Conservation (phyloP, 1,139 yeast genomes). For the Hansenula sp. region DNA sequence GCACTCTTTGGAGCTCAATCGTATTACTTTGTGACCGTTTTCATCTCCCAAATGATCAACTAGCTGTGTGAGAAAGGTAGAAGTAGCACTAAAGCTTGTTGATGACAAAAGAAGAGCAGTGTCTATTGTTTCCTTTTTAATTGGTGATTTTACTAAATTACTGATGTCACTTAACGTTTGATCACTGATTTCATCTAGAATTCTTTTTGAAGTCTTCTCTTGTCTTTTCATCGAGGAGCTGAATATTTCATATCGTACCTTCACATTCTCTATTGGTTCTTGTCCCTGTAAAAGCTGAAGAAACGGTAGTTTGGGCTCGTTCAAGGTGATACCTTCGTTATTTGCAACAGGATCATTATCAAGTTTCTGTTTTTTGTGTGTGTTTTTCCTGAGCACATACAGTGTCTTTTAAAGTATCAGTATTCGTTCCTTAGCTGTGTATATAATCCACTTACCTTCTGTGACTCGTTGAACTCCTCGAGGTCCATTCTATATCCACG, state of each 20-base stretch:
- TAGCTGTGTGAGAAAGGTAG: conserved; percentile 42
- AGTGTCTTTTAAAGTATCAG: conserved; percentile 8
- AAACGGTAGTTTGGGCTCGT: conserved; percentile 28
- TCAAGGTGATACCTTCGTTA: conserved; percentile 13
- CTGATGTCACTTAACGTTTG: conserved; percentile 11
- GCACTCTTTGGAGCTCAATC: conserved; percentile 35
- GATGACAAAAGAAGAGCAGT: conserved; percentile 48
- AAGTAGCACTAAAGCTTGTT: conserved; percentile 54
- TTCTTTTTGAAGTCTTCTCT: conserved; percentile 11
- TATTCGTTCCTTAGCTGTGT: not conserved
- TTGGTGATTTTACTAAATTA: conserved; percentile 6
- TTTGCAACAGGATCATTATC: conserved; percentile 3
- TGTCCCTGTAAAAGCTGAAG: conserved; percentile 33
- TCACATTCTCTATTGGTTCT: conserved; percentile 34
- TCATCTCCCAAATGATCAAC: conserved; percentile 23
- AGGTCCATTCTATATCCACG: no score
- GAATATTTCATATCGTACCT: conserved; percentile 36
- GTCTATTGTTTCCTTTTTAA: conserved; percentile 6
- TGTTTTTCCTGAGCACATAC: conserved; percentile 8
- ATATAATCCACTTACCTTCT: conserved; percentile 8
- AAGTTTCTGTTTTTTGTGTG: conserved; percentile 7
- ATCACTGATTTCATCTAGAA: conserved; percentile 12
- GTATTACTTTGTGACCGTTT: conserved; percentile 22
- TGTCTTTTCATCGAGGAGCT: conserved; percentile 24
- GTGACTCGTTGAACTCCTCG: conserved; percentile 10